Percentiles rank a stretch among this genome's conserved stretches.
Conservation (phyloP, 75 land plant genomes). For the Pinus tabuliformis region DNA sequence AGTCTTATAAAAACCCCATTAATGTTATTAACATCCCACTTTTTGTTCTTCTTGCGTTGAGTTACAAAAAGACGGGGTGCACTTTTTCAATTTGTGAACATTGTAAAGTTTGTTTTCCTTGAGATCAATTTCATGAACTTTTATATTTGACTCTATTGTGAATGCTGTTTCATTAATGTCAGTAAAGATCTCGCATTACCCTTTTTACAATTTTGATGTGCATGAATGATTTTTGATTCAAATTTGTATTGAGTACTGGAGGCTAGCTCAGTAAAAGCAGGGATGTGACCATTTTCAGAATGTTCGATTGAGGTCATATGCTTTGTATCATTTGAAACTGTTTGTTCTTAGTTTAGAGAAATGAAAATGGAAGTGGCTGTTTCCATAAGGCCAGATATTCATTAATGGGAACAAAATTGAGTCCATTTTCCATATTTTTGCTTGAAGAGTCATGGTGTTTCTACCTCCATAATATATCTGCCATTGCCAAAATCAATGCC, state of each 20-base stretch:
- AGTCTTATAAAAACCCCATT: background rate
- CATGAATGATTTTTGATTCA: background rate
- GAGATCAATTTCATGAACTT: background rate
- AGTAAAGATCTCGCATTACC: background rate
- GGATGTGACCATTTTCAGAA: background rate
- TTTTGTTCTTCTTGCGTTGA: background rate
- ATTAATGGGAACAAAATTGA: too few species aligned
- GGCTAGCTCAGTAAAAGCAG: background rate
- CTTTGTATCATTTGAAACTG: too few species aligned
- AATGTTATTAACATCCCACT: background rate
- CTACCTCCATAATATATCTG: too few species aligned
- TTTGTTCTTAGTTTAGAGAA: too few species aligned
- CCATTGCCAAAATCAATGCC: too few species aligned
- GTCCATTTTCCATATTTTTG: too few species aligned
- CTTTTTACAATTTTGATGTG: background rate
- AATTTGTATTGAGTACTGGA: background rate
- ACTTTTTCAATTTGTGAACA: background rate
- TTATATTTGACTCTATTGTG: background rate
- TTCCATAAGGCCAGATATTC: too few species aligned
- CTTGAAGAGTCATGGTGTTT: too few species aligned
- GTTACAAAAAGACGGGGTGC: background rate
- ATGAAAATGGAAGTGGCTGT: too few species aligned
- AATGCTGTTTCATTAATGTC: background rate
- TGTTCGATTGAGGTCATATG: background rate
- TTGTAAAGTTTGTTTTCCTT: background rate